Evolutionary conservation across 768 basidiomycete genomes (phyloP), one percentile per base, ranked within the genome.

Genomic region (Gyrodon lividus): DNA sequence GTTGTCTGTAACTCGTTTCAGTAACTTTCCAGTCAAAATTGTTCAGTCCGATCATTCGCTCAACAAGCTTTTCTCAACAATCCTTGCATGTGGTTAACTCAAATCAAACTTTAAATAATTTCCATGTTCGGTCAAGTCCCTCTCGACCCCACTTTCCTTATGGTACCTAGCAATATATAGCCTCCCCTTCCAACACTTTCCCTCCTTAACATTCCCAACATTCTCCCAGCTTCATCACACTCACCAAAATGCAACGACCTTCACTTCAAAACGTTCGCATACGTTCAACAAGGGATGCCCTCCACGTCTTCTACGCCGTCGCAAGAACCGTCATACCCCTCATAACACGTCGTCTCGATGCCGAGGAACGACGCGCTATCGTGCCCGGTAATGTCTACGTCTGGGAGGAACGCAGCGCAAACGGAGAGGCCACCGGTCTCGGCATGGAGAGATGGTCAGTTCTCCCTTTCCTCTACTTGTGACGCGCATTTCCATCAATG

Each of bases 381-480:
- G 58, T 76, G 16, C 79, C 89, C 0, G 89, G 89, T 22, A 88
- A 88, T 58, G 87, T 91, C 20, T 92, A 90, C 59, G 87, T 92
- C 54, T 92, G 90, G 89, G 89, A 92, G 65, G 89, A 92, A 59
- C 85, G 89, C 55, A 86, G 86, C 22, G 86, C 89, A 6, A 89
- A 87, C 64, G 83, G 86, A n/a, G 88, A 89, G 63, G 75, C 78
- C 46, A 87, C 88, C 9, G 89, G 89, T 13, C 79, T 90, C 42
- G 89, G 89, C 33, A 92, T 92, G 85, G 90, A 92, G 60, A 77
- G 89, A 68, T 90, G 90, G 85, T 82, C 61, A 33, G 73, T 64
- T 39, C 28, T 4, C 39, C n/a, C 16, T 22, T 10, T 16, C 19
- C n/a, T 37, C 12, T 35, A 1, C 7, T 5, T 13, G 1, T 37